Percentiles rank a stretch among this genome's conserved stretches.
Evolutionary conservation across 768 basidiomycete species (phyloP).

Genomic region (Collybiopsis luxurians): DNA sequence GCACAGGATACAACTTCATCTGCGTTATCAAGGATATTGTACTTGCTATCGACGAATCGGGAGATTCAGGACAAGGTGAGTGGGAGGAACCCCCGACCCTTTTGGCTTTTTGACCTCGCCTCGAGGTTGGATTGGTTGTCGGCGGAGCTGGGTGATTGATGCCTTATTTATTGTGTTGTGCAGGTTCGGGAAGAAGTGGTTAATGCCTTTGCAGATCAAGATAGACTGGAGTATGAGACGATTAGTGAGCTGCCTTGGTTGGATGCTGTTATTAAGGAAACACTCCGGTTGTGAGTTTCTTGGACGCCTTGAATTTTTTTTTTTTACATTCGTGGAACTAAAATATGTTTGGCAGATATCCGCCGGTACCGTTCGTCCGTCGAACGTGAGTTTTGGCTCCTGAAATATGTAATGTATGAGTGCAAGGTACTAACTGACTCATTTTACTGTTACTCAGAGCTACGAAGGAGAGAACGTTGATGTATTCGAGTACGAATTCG

Average conservation of each 20-base stretch:
- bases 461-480: conserved; percentile 37
- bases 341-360: conserved; percentile 27
- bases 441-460: conserved; percentile 33
- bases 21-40: conserved; percentile 39
- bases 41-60: conserved; percentile 32
- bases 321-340: no score
- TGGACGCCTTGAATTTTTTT: neutral
- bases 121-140: neutral
- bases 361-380: conserved; percentile 45
- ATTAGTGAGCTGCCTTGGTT: conserved; percentile 36
- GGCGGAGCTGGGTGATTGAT: neutral
- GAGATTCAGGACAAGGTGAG: conserved; percentile 31
- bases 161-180: neutral
- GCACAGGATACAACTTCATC: conserved; percentile 50
- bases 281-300: conserved; percentile 36
- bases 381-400: conserved; percentile 32
- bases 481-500: neutral
- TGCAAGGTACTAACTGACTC: neutral
- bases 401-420: neutral
- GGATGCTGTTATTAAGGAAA: conserved; percentile 47
- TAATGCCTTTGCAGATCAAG: conserved; percentile 17
- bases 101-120: neutral
- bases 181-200: conserved; percentile 35
- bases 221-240: conserved; percentile 31
- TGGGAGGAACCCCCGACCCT: no score